phyloP scores from a whole-genome alignment of 352 stramenopile genomes.

The Paralagenidium karlingii region DNA sequence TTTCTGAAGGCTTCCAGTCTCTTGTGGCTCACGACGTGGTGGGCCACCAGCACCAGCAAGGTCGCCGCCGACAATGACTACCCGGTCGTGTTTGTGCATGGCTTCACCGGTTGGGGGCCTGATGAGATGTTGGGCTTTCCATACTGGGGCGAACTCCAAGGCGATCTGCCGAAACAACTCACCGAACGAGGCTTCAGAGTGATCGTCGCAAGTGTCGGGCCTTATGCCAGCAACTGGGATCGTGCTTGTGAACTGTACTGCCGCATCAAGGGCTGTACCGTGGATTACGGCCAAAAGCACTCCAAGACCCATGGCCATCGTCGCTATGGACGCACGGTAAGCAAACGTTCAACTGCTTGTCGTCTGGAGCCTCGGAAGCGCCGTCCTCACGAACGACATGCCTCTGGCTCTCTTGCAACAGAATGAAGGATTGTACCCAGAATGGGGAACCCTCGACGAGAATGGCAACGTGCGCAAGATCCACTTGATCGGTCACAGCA shows the following conservation, averaged over 20 bases:
- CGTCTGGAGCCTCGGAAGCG: too few relatives aligned
- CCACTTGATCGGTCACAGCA: slow-evolving; percentile 64
- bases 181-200: slow-evolving; percentile 17
- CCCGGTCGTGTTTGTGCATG: slow-evolving; percentile 16
- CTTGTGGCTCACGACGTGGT: too few relatives aligned
- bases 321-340: slow-evolving; percentile 17
- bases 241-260: slow-evolving; percentile 29
- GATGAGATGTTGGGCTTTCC: slow-evolving; percentile 7
- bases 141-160: slow-evolving; percentile 21
- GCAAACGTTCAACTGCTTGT: too few relatives aligned
- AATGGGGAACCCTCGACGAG: slow-evolving; percentile 36
- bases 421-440: slow-evolving; percentile 33
- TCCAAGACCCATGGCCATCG: slow-evolving; percentile 8
- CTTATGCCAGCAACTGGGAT: slow-evolving; percentile 22
- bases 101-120: slow-evolving; percentile 10
- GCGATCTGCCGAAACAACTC: slow-evolving; percentile 17
- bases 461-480: slow-evolving; percentile 49
- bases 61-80: slow-evolving; percentile 29
- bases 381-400: too few relatives aligned
- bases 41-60: too few relatives aligned
- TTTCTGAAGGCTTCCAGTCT: too few relatives aligned
- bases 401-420: too few relatives aligned
- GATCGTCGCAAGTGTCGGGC: slow-evolving; percentile 12
- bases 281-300: slow-evolving; percentile 28
- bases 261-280: slow-evolving; percentile 24